A percentile compares a stretch with the other conserved stretches of the same genome.
These are phyloP conservation scores for Sugiyamaella marilandica DNA, from an alignment of 805 yeast genomes.

Conservation along the genomic window DNA sequence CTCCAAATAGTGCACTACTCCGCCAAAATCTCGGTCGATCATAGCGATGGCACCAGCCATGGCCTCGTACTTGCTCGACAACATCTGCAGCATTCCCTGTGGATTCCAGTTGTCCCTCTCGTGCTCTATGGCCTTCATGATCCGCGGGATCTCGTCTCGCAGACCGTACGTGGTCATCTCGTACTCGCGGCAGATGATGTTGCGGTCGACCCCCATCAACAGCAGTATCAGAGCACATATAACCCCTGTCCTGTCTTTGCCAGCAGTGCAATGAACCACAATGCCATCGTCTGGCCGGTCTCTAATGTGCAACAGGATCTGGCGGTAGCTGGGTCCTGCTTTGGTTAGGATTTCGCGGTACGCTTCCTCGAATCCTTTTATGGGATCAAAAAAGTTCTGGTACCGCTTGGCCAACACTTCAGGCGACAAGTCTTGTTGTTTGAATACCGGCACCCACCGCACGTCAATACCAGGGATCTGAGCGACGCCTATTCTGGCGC, in stretches of 20 bases:
- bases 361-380: conserved; percentile 58
- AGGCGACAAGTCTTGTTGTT: conserved; percentile 55
- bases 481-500: conserved; percentile 39
- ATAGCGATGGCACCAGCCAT: conserved; percentile 58
- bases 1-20: conserved; percentile 46
- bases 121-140: conserved; percentile 16
- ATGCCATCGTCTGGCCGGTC: conserved; percentile 51
- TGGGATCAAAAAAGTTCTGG: conserved; percentile 49
- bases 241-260: conserved; percentile 82
- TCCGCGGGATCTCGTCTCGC: conserved; percentile 18
- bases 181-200: conserved; percentile 67
- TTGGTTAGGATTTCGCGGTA: conserved; percentile 53
- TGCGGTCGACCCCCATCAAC: conserved; percentile 59
- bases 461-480: conserved; percentile 43
- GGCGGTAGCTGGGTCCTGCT: conserved; percentile 43
- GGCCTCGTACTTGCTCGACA: conserved; percentile 62
- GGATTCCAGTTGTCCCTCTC: conserved; percentile 26
- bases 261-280: conserved; percentile 76
- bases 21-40: conserved; percentile 50
- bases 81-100: conserved; percentile 55
- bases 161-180: conserved; percentile 65
- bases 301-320: conserved; percentile 51
- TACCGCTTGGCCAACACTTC: conserved; percentile 55
- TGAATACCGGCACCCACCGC: conserved; percentile 55
- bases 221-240: conserved; percentile 62